These are phyloP conservation scores for Tetragonia tetragonoides DNA, from an alignment of 148 eudicot species.

Conservation along the genomic window DNA sequence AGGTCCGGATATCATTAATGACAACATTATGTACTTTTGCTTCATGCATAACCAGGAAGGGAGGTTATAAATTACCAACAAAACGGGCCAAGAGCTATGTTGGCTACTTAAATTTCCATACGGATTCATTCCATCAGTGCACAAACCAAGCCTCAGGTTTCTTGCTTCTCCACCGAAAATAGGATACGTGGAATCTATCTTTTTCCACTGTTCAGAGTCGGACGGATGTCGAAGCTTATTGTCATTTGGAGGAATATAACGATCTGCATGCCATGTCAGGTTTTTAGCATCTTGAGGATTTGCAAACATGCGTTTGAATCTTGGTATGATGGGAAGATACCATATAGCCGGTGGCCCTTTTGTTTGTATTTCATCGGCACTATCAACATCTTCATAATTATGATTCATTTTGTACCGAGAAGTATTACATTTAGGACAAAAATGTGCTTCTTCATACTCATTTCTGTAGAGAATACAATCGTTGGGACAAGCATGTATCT, in stretches of 20 bases:
- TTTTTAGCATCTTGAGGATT: constrained; percentile 12
- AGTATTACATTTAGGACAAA: background rate
- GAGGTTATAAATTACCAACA: background rate
- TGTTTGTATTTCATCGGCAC: too few species aligned
- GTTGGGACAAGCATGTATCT: background rate
- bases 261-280: constrained; percentile 27
- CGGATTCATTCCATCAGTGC: constrained; percentile 26
- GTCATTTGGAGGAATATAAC: background rate
- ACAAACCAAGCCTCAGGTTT: constrained; percentile 26
- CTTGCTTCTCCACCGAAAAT: background rate
- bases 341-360: background rate
- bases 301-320: constrained; percentile 24
- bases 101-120: background rate
- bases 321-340: background rate
- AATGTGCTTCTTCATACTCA: background rate
- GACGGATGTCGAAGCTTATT: constrained; percentile 6
- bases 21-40: constrained; percentile 17
- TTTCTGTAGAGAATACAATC: background rate
- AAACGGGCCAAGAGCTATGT: constrained; percentile 28
- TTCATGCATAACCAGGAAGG: constrained; percentile 23
- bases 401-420: background rate
- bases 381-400: background rate
- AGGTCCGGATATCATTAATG: constrained; percentile 21
- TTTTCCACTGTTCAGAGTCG: constrained; percentile 29
- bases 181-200: background rate